Conservation (phyloP, 768 basidiomycete species). For the Termitomyces sp. region DNA sequence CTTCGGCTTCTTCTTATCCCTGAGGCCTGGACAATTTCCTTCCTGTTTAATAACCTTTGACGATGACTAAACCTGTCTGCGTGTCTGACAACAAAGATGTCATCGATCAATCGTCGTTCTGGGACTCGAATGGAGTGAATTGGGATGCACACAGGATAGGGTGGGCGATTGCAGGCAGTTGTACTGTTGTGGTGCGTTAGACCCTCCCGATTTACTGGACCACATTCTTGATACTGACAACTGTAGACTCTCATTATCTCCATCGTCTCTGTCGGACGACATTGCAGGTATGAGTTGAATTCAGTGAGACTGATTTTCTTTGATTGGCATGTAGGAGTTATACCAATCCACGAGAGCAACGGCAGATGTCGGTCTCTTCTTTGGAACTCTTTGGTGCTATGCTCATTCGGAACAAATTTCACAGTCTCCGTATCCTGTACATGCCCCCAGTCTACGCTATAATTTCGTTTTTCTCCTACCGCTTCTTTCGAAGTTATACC, state of each 20-base stretch:
- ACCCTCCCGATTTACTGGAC: not conserved
- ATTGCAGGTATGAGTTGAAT: constrained; percentile 54
- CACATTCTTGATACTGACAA: not conserved
- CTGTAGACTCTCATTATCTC: constrained; percentile 62
- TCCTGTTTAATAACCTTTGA: not conserved
- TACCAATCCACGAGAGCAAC: constrained; percentile 66
- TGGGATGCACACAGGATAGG: constrained; percentile 69
- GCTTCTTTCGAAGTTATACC: constrained; percentile 76
- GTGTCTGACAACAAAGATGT: constrained; percentile 45
- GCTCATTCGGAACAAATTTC: not conserved
- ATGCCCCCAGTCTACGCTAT: constrained; percentile 83
- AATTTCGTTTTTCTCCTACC: constrained; percentile 83
- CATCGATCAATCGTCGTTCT: constrained; percentile 63
- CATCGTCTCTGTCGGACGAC: constrained; percentile 48
- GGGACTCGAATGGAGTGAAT: constrained; percentile 48
- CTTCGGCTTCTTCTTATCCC: not conserved
- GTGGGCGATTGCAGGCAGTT: constrained; percentile 69
- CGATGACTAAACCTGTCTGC: constrained; percentile 27
- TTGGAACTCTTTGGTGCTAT: not conserved
- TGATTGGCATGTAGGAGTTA: constrained; percentile 53
- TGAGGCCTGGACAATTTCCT: not conserved
- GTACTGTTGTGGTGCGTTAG: constrained; percentile 46
- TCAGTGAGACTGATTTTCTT: not conserved
- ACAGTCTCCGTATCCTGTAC: constrained; percentile 77
- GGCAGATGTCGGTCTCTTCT: constrained; percentile 62